phyloP scores from a whole-genome alignment of 768 basidiomycete species.

The Amanita polypyramis region DNA sequence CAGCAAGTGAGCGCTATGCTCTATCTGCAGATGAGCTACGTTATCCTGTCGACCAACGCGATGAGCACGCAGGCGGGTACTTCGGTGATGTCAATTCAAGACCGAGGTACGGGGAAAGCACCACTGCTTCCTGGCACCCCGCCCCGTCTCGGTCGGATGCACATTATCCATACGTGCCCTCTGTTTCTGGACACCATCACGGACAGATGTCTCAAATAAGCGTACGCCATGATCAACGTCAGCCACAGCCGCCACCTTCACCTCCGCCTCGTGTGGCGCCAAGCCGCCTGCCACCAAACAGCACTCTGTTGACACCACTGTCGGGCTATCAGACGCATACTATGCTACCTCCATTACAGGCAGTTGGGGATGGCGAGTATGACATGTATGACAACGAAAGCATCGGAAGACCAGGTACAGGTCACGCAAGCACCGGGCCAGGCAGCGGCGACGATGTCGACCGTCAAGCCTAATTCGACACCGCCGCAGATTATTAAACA shows the following conservation, averaged over 20 bases:
- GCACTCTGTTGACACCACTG: conserved; percentile 64
- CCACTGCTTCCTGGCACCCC: conserved; percentile 27
- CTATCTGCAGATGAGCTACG: conserved; percentile 22
- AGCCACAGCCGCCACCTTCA: conserved; percentile 18
- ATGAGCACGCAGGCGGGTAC: conserved; percentile 17
- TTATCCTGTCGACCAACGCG: conserved; percentile 21
- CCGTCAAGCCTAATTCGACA: conserved; percentile 10
- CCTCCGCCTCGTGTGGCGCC: conserved; percentile 13
- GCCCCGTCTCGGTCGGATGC: conserved; percentile 14
- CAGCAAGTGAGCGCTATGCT: conserved; percentile 19
- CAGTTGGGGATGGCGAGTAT: conserved; percentile 17
- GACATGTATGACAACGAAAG: conserved; percentile 30
- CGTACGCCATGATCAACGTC: conserved; percentile 14
- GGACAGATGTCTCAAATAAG: conserved; percentile 18
- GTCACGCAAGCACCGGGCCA: conserved; percentile 26
- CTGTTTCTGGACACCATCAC: conserved; percentile 17
- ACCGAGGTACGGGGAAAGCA: conserved; percentile 20
- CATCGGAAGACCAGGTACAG: conserved; percentile 29
- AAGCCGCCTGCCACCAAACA: conserved; percentile 47
- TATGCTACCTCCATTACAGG: conserved; percentile 24
- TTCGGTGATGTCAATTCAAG: conserved; percentile 16
- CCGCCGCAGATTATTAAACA: conserved; percentile 3
- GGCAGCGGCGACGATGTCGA: conserved; percentile 23
- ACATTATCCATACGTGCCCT: conserved; percentile 16
- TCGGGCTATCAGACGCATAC: conserved; percentile 42